Conservation (phyloP, 108 stramenopile genomes). For the Cyclotella baltica region DNA sequence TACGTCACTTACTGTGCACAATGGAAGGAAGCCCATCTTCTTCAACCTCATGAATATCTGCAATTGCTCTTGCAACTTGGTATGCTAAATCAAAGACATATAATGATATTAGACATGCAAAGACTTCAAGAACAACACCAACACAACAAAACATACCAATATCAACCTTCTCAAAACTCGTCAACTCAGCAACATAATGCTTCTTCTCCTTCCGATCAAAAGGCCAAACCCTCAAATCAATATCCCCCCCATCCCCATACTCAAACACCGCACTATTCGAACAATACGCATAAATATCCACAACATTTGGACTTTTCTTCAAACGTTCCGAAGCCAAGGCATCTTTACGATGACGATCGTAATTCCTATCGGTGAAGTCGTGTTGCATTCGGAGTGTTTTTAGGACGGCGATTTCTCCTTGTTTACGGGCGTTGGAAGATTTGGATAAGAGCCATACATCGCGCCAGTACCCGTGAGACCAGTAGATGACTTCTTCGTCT, state of each 20-base stretch:
- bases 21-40: conserved; percentile 60
- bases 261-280: conserved; percentile 73
- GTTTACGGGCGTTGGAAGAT: not conserved
- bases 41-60: conserved; percentile 72
- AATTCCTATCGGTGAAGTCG: conserved; percentile 70
- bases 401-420: conserved; percentile 51
- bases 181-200: conserved; percentile 27
- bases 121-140: not conserved
- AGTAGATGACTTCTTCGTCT: conserved; percentile 42
- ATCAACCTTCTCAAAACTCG: conserved; percentile 54
- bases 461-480: conserved; percentile 74
- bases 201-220: conserved; percentile 43
- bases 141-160: conserved; percentile 35
- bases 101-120: not conserved
- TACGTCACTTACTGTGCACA: conserved; percentile 57
- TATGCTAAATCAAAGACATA: conserved; percentile 47
- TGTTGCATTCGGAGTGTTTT: conserved; percentile 68
- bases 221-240: conserved; percentile 48
- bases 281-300: conserved; percentile 77
- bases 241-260: conserved; percentile 69
- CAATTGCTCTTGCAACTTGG: conserved; percentile 64
- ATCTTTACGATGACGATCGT: conserved; percentile 82
- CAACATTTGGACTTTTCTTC: conserved; percentile 58
- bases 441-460: conserved; percentile 68
- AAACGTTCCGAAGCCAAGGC: conserved; percentile 66